phyloP scores from a whole-genome alignment of 257 asterid genomes.

The Nicotiana knightiana region DNA sequence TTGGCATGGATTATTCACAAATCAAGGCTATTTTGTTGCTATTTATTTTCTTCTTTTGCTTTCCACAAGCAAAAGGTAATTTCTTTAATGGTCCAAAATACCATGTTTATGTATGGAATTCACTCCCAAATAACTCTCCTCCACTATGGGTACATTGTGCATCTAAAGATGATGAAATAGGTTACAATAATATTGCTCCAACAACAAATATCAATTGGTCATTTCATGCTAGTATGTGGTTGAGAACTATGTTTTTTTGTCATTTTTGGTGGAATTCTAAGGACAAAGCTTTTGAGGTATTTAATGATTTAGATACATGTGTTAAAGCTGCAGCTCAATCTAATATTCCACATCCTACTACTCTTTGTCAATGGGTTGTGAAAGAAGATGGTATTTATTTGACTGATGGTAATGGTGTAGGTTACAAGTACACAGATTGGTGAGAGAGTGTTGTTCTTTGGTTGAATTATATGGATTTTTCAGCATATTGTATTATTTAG shows the following conservation, averaged over 20 bases:
- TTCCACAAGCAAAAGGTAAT: not conserved
- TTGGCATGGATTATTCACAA: not conserved
- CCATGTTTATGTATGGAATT: not conserved
- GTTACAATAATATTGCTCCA: not conserved
- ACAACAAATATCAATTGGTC: not conserved
- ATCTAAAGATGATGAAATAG: not conserved
- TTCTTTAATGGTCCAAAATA: not conserved
- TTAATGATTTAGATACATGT: not conserved
- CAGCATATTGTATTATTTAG: not conserved
- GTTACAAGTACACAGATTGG: not conserved
- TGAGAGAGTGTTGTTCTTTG: not conserved
- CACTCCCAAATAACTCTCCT: not conserved
- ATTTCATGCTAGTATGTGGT: not conserved
- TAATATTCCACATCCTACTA: not conserved
- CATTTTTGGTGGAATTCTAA: not conserved
- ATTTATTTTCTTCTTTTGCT: not conserved
- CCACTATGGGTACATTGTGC: not conserved
- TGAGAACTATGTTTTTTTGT: not conserved
- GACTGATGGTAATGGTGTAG: not conserved
- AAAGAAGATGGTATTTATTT: conserved; percentile 7
- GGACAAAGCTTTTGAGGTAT: not conserved
- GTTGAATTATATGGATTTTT: not conserved
- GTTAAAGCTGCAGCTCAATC: not conserved
- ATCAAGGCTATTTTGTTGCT: not conserved
- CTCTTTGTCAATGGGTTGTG: conserved; percentile 5